phyloP scores from a whole-genome alignment of 805 yeast species.

The Wickerhamomyces xylosicus region DNA sequence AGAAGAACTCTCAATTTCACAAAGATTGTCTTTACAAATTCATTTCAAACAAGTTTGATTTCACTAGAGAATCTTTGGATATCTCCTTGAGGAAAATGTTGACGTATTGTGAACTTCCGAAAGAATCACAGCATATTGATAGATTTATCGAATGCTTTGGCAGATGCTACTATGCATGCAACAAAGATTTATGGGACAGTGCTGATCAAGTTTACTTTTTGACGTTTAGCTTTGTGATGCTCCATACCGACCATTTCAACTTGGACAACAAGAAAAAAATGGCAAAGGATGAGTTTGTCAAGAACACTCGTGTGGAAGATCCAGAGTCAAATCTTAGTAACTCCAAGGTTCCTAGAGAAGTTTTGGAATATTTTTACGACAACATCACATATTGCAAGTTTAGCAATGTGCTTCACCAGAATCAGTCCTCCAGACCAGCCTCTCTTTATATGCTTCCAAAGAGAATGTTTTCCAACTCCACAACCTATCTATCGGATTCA shows the following conservation, averaged over 20 bases:
- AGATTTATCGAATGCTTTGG: conserved; percentile 52
- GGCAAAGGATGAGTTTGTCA: conserved; percentile 51
- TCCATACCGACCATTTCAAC: conserved; percentile 70
- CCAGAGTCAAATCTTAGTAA: conserved; percentile 13
- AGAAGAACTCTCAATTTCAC: conserved; percentile 18
- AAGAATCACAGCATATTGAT: conserved; percentile 71
- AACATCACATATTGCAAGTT: conserved; percentile 56
- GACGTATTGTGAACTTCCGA: conserved; percentile 49
- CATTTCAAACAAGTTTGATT: conserved; percentile 31
- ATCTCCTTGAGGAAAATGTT: conserved; percentile 52
- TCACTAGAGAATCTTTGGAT: conserved; percentile 49
- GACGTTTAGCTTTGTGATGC: conserved; percentile 54
- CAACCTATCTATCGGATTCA: conserved; percentile 4
- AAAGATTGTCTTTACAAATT: conserved; percentile 19
- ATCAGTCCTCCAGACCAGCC: conserved; percentile 4
- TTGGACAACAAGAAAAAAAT: conserved; percentile 57
- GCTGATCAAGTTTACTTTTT: conserved; percentile 51
- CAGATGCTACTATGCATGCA: conserved; percentile 29
- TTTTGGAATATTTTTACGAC: conserved; percentile 51
- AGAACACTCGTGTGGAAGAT: conserved; percentile 28
- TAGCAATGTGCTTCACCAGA: conserved; percentile 29
- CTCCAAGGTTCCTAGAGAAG: conserved; percentile 25
- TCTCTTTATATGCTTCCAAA: conserved; percentile 10
- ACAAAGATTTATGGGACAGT: conserved; percentile 20
- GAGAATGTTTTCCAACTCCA: conserved; percentile 15